Evolutionary conservation across 2,329 filamentous ascomycete genomes (phyloP), one percentile per base, ranked within the genome.

Genomic region (Teratosphaeria nubilosa): DNA sequence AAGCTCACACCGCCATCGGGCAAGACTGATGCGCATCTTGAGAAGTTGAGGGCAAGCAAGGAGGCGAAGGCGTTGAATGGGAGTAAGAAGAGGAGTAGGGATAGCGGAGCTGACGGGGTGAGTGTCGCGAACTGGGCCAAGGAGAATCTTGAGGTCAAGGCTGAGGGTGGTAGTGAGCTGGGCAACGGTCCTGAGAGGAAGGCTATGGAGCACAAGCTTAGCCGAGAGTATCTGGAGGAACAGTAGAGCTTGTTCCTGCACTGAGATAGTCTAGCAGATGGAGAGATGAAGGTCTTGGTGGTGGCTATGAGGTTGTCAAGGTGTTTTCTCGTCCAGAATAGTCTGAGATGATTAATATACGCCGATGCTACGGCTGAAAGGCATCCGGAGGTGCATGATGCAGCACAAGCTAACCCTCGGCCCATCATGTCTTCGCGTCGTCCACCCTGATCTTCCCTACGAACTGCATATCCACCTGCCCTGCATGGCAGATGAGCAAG

Each of bases 1-100:
- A 67, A 74, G 54, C 64, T 76, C 48, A 60, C 50, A 24, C 62
- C 62, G 52, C 31, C 24, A 20, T 51, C 20, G 75, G 25, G 34
- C 14, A 53, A 32, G 32, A 34, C 13, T 45, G 56, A n/a, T 16
- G 13, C 7, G 31, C 11, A 20, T 14, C 50, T 20, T 53, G 53
- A 16, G 34, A 56, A 24, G 45, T 27, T n/a, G 5, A 30, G 25
- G n/a, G 51, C 20, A 3, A 34, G 31, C n/a, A 34, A 53, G 20
- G 25, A 30, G 51, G 25, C 31, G 13, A 30, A 53, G 51, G 31
- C 25, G 7, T 20, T 34, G 14, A 16, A n/a, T n/a, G 51, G 51
- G 24, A 34, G 51, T 9, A 53, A 30, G 51, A 53, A 34, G 31
- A 53, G 31, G 25, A 9, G 7, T 2, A 53, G 51, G 31, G 51